phyloP scores from a whole-genome alignment of 306 rosid species.

The Albizia julibrissin region DNA sequence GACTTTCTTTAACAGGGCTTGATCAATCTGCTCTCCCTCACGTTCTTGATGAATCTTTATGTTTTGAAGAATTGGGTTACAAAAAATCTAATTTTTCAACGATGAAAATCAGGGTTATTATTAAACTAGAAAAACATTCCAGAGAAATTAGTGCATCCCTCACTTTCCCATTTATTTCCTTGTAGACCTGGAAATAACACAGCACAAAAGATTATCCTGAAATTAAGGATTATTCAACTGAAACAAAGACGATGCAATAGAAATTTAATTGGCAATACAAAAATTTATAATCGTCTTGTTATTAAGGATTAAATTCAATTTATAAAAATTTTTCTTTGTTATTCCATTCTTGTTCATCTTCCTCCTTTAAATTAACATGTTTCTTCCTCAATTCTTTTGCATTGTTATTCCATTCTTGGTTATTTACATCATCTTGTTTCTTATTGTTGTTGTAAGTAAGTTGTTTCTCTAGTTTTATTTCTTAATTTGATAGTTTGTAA shows the following conservation, averaged over 20 bases:
- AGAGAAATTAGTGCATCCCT: constrained; percentile 85
- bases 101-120: not conserved
- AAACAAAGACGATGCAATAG: not conserved
- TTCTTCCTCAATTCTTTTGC: not conserved
- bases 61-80: constrained; percentile 13
- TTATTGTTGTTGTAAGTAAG: no score
- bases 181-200: constrained; percentile 65
- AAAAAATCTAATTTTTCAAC: constrained; percentile 18
- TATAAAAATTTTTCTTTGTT: no score
- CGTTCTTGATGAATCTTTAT: constrained; percentile 90
- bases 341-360: no score
- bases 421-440: no score
- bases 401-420: no score
- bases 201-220: not conserved
- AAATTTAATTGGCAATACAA: not conserved
- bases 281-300: no score
- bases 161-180: constrained; percentile 69
- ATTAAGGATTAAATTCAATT: no score
- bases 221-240: constrained; percentile 15
- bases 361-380: no score
- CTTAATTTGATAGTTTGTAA: no score
- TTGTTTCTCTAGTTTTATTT: no score
- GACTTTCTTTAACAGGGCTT: constrained; percentile 80
- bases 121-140: constrained; percentile 41
- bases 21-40: constrained; percentile 92